Percentiles rank a stretch among this genome's conserved stretches.
Conservation (phyloP, 116 monocot genomes). For the Iris pallida region DNA sequence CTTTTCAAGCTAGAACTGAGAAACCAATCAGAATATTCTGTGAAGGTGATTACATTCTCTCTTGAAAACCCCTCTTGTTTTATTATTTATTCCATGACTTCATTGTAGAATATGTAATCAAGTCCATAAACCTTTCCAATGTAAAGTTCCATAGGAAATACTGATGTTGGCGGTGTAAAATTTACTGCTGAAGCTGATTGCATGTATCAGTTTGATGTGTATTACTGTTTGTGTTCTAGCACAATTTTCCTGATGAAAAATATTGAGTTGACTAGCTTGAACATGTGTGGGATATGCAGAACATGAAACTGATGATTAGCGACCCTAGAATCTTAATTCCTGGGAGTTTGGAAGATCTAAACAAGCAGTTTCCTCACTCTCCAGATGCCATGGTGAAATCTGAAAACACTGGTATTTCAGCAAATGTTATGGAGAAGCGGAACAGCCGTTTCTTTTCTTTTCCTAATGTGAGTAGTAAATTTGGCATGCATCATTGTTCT, state of each 20-base stretch:
- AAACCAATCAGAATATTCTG: conserved; percentile 68
- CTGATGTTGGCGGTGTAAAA: neutral
- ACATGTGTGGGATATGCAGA: conserved; percentile 45
- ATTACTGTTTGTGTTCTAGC: neutral
- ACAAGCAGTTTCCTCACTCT: conserved; percentile 49
- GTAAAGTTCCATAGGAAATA: neutral
- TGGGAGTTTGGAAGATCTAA: conserved; percentile 40
- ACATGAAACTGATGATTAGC: conserved; percentile 87
- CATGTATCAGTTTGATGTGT: neutral
- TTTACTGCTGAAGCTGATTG: neutral
- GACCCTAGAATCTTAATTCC: conserved; percentile 79
- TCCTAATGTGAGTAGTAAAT: conserved; percentile 51
- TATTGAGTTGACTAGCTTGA: conserved; percentile 1
- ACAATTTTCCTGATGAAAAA: neutral
- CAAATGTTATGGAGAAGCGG: conserved; percentile 30
- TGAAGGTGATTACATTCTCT: conserved; percentile 52
- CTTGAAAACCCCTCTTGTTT: neutral
- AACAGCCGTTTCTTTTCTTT: conserved; percentile 59
- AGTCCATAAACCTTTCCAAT: neutral
- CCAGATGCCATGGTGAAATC: conserved; percentile 32
- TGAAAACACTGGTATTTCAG: conserved; percentile 13
- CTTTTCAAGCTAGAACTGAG: conserved; percentile 71
- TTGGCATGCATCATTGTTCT: neutral
- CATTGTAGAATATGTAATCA: neutral
- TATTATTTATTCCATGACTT: too few relatives aligned